Evolutionary conservation across 208 protist genomes (phyloP), one percentile per base, ranked within the genome.

Genomic region (Wallacemonas sp.): DNA sequence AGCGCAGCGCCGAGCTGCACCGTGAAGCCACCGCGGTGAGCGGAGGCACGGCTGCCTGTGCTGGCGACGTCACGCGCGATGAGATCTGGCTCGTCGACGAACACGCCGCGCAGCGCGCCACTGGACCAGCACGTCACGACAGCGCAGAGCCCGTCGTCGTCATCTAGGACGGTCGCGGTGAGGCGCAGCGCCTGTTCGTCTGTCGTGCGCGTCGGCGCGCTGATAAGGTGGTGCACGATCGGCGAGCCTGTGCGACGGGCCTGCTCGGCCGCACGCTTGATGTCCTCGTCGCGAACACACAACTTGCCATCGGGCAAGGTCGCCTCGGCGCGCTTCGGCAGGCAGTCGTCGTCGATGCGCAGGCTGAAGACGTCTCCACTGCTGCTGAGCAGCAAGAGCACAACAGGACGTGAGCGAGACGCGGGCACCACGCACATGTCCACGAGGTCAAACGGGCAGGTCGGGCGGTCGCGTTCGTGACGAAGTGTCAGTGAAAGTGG

Each of bases 341-440:
- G 57, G 56, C 74, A 58, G 19, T 76, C 32, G 27, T 68, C 61
- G 41, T 81, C 61, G 32, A 92, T 60, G 39, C 83, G 76, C 38
- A 86, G 34, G 17, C 76, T 76, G 69, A 84, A 95, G 24, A 93
- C 80, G 57, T 92, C 90, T 12, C 90, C 90, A 52, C 64, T 70
- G 55, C 81, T 78, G 61, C 71, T 84, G 1, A 95, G 76, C 26
- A 91, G 55, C 21, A 92, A 67, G 17, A 93, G 63, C 26, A 84
- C 79, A 19, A 41, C 60, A 2, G 84, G 78, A 17, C 83, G 71
- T 63, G 80, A 88, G 19, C 60, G 65, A 4, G 89, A 85, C n/a
- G 82, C 57, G 6, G 79, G 71, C 55, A 92, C 39, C 11, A 79
- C 39, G 64, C 61, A 73, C 57, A 88, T 77, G 49, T 83, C 81